phyloP scores from a whole-genome alignment of 805 yeast species.

The Wickerhamomyces sydowiorum region DNA sequence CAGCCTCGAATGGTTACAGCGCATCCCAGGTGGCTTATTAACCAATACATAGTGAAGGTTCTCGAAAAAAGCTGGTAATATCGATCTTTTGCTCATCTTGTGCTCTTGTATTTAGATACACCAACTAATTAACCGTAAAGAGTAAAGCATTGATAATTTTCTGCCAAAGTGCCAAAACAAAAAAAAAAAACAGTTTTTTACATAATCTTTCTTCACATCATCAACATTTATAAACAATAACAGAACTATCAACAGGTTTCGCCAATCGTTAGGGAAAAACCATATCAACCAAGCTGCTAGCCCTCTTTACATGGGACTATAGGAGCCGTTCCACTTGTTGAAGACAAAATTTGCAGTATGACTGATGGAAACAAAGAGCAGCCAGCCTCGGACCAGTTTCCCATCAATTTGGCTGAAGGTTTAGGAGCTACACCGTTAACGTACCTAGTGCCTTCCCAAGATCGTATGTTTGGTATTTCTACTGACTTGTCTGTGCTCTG shows the following conservation, averaged over 20 bases:
- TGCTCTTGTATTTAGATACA: neutral
- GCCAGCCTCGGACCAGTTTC: slow-evolving; percentile 6
- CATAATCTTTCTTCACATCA: neutral
- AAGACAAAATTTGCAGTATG: neutral
- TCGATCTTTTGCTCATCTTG: neutral
- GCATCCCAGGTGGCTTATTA: slow-evolving; percentile 32
- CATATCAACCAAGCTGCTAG: no score
- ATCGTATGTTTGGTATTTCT: slow-evolving; percentile 22
- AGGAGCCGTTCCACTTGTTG: no score
- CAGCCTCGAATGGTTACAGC: slow-evolving; percentile 26
- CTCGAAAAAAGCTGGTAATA: slow-evolving; percentile 5
- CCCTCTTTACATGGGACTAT: no score
- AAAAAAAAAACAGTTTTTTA: no score
- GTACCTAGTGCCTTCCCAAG: slow-evolving; percentile 34
- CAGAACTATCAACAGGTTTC: no score
- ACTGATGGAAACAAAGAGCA: neutral
- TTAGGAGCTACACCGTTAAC: slow-evolving; percentile 30
- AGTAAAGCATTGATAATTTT: no score
- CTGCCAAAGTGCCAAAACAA: no score
- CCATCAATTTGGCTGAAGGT: slow-evolving; percentile 20
- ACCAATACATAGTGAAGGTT: slow-evolving; percentile 22
- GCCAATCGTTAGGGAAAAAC: no score
- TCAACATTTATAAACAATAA: no score
- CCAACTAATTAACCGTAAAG: no score
- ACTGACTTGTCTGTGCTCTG: neutral